These are phyloP conservation scores for Suillus subalutaceus DNA, from an alignment of 768 basidiomycete genomes.

Conservation along the genomic window DNA sequence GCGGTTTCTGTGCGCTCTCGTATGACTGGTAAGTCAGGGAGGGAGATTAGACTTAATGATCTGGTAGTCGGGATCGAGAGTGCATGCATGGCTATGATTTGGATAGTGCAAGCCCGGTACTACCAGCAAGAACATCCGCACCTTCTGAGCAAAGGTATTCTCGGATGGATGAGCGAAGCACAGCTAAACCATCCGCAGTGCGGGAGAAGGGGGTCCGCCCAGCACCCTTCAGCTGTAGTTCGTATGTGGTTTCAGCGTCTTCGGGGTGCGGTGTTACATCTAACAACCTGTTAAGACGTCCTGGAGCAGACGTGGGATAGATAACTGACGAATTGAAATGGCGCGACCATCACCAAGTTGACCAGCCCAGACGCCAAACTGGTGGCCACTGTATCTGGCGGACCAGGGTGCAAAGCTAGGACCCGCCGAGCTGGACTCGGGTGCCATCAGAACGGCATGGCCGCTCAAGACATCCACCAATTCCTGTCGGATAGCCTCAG, in stretches of 20 bases:
- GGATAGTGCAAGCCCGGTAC: slow-evolving; percentile 21
- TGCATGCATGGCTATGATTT: slow-evolving; percentile 72
- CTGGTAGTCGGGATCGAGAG: slow-evolving; percentile 88
- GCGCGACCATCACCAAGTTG: slow-evolving; percentile 97
- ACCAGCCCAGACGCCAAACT: slow-evolving; percentile 89
- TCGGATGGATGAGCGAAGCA: slow-evolving; percentile 90
- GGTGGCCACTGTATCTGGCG: slow-evolving; percentile 88
- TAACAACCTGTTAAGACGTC: slow-evolving; percentile 30
- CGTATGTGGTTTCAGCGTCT: slow-evolving; percentile 59
- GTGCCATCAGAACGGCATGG: slow-evolving; percentile 66
- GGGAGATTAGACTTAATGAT: slow-evolving; percentile 75
- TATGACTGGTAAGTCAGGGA: slow-evolving; percentile 71
- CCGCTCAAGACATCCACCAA: slow-evolving; percentile 85
- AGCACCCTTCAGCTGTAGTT: slow-evolving; percentile 93
- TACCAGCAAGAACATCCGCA: slow-evolving; percentile 2
- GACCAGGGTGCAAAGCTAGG: slow-evolving; percentile 67
- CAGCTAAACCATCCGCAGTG: slow-evolving; percentile 92
- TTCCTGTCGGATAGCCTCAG: slow-evolving; percentile 58
- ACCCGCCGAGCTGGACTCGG: slow-evolving; percentile 23
- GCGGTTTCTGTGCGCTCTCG: slow-evolving; percentile 78
- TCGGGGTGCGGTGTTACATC: slow-evolving; percentile 78
- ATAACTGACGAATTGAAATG: slow-evolving; percentile 70
- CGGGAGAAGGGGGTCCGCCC: slow-evolving; percentile 95
- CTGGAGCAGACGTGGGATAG: slow-evolving; percentile 2
- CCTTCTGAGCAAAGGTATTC: slow-evolving; percentile 95